Base-by-base conservation (phyloP, 176 grass and related monocot species). In the Musa itinerans region DNA sequence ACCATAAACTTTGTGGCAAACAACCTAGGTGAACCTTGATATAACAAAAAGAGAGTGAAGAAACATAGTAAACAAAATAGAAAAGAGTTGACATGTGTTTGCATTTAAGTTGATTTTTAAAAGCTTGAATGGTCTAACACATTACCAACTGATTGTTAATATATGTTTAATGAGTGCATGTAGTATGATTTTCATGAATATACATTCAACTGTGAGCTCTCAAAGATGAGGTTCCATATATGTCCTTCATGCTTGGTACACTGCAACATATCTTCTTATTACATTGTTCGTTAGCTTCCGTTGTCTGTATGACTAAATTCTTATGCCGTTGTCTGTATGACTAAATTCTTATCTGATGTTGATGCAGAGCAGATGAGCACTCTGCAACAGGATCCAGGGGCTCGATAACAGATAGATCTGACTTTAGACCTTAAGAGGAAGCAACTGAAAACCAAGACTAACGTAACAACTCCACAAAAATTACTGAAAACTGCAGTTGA, bases 381-480 rank as follows among this genome's bases (percentile, higher is more conserved):
- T 65, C 61, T 21, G 11, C 58, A 43, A 6, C 34, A 43, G 34
- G 34, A 57, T 89, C 88, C 55, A 76, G 68, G 29, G 86, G 82
- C 82, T 86, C 86, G 20, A 89, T 73, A 65, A 48, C 7, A 63
- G 54, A 15, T n/a, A 24, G 20, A 58, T 14, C 75, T 15, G 83
- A 83, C 57, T 1, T 1, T 43, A 15, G 88, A 87, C 63, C 67
- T 92, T 27, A 99, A 99, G 80, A 94, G 90, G 62, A 94, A 91
- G 70, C 62, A 84, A 24, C 82, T 81, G 1, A 80, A 78, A 64
- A 74, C 81, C 50, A 80, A 85, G 11, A 87, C 65, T 54, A 88
- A 93, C 68, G 87, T 69, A 76, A 53, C 78, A 17, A 55, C 69
- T 14, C 78, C 73, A 16, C 79, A 67, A 11, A 89, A 85, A 57